Conservation (phyloP, 1,139 yeast species). For the Geotrichum australiense region DNA sequence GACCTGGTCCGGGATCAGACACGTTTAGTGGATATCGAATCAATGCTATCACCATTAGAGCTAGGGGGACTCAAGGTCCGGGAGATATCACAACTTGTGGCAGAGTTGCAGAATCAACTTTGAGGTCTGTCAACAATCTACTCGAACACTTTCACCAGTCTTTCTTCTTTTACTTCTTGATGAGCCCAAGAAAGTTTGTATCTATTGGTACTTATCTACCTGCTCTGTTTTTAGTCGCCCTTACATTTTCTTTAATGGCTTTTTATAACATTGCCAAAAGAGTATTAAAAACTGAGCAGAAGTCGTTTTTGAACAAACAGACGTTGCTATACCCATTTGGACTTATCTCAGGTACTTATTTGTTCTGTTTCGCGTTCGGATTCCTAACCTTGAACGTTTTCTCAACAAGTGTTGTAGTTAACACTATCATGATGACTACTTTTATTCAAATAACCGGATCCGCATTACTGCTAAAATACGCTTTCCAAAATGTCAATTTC, state of each 20-base stretch:
- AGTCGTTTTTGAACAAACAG: constrained; percentile 8
- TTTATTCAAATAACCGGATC: constrained; percentile 4
- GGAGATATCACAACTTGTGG: constrained; percentile 89
- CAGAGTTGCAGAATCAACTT: constrained; percentile 76
- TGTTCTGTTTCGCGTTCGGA: constrained; percentile 21
- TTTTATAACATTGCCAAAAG: constrained; percentile 38
- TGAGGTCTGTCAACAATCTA: constrained; percentile 85
- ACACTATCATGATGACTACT: constrained; percentile 16
- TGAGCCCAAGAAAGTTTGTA: constrained; percentile 74
- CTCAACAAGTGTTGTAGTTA: constrained; percentile 18
- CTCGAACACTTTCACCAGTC: constrained; percentile 96
- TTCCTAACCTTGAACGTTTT: constrained; percentile 20
- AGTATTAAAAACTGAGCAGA: constrained; percentile 15
- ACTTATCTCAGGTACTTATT: constrained; percentile 23
- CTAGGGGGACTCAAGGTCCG: constrained; percentile 50
- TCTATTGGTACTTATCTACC: constrained; percentile 94
- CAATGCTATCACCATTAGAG: constrained; percentile 78
- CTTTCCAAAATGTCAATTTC: background rate
- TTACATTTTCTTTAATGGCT: constrained; percentile 65
- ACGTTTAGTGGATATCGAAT: constrained; percentile 96
- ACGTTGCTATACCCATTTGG: constrained; percentile 20
- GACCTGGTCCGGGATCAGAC: constrained; percentile 62
- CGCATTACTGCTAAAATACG: background rate
- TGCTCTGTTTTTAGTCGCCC: constrained; percentile 67
- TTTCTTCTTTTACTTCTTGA: constrained; percentile 80